These are phyloP conservation scores for Plantago elongata DNA, from an alignment of 257 asterid species.

Conservation along the genomic window DNA sequence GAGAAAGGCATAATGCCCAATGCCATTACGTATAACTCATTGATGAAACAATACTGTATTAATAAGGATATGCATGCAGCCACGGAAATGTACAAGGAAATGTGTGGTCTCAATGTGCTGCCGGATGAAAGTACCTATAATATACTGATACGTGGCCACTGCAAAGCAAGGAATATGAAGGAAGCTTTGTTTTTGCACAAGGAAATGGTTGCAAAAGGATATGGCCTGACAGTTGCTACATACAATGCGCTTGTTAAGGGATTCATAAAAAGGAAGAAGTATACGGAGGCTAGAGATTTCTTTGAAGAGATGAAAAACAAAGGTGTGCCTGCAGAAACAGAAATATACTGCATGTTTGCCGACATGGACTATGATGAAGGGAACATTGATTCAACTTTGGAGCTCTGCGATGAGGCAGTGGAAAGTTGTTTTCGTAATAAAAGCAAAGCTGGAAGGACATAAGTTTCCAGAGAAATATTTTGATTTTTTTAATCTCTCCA, in stretches of 20 bases:
- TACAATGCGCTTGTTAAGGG: constrained; percentile 77
- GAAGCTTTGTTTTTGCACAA: constrained; percentile 82
- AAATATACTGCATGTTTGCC: constrained; percentile 53
- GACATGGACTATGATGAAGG: constrained; percentile 79
- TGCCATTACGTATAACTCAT: constrained; percentile 71
- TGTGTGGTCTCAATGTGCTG: constrained; percentile 52
- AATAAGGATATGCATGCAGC: constrained; percentile 62
- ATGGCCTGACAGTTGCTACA: constrained; percentile 43
- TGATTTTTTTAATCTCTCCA: constrained; percentile 14
- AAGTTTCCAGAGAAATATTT: neutral
- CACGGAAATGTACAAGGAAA: constrained; percentile 48
- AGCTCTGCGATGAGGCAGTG: constrained; percentile 81
- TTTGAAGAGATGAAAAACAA: constrained; percentile 80
- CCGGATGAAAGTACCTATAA: constrained; percentile 65
- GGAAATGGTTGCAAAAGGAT: constrained; percentile 71
- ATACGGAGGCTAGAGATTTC: constrained; percentile 59
- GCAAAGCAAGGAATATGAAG: constrained; percentile 96
- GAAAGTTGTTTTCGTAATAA: constrained; percentile 44
- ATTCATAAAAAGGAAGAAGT: constrained; percentile 69
- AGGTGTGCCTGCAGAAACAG: constrained; percentile 50
- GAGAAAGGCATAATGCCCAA: constrained; percentile 80
- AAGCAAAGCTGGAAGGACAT: constrained; percentile 27
- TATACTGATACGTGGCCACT: constrained; percentile 81
- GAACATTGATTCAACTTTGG: constrained; percentile 59
- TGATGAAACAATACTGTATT: constrained; percentile 70